phyloP scores from a whole-genome alignment of 192 early-diverging fungal genomes.

The Ambispora gerdemannii region DNA sequence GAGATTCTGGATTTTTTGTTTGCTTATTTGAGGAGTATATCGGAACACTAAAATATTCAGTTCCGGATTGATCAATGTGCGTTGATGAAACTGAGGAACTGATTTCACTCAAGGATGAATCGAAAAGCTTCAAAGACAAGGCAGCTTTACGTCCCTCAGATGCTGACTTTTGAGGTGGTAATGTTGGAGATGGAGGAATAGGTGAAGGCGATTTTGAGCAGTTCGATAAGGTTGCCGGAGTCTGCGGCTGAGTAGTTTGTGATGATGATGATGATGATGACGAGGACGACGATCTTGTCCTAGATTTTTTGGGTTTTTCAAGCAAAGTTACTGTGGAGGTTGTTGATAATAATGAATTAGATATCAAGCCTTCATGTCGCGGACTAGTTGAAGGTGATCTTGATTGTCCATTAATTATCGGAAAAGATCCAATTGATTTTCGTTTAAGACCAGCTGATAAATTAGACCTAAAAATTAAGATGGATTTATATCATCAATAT shows the following conservation, averaged over 20 bases:
- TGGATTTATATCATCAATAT: too few species aligned
- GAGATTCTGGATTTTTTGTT: neutral
- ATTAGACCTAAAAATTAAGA: too few species aligned
- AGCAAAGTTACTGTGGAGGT: too few species aligned
- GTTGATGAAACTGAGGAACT: neutral
- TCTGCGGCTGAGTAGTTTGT: neutral
- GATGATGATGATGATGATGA: neutral
- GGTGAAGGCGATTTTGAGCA: neutral
- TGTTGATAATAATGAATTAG: too few species aligned
- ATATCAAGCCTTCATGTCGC: too few species aligned
- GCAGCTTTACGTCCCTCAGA: constrained; percentile 9
- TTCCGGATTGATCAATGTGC: neutral
- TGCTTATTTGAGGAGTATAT: neutral
- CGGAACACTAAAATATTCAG: constrained; percentile 12
- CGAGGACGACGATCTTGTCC: too few species aligned
- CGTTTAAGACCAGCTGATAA: too few species aligned
- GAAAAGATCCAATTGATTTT: too few species aligned
- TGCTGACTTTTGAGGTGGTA: neutral
- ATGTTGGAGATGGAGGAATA: neutral
- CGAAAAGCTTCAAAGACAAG: constrained; percentile 15
- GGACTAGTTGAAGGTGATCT: too few species aligned
- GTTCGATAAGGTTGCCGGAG: neutral
- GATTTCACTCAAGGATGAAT: neutral
- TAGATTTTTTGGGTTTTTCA: too few species aligned
- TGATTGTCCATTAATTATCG: too few species aligned